Percentiles rank a stretch among this genome's conserved stretches.
phyloP scores from a whole-genome alignment of 306 rosid species.

The Cucurbita moschata region DNA sequence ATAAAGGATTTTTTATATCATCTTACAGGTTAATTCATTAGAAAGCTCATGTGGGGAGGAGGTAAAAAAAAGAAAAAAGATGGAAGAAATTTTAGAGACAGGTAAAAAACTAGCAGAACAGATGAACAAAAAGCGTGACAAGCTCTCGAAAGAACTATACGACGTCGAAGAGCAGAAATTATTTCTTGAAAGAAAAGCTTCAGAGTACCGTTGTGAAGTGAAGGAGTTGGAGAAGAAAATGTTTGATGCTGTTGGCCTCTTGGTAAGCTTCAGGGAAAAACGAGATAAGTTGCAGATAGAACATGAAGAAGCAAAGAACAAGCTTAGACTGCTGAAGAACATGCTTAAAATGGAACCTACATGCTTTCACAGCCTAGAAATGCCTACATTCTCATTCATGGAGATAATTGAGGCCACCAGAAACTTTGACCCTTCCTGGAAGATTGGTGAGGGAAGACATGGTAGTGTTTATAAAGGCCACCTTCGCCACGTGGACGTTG shows the following conservation, averaged over 20 bases:
- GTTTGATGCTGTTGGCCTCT: slow-evolving; percentile 55
- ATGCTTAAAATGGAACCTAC: slow-evolving; percentile 21
- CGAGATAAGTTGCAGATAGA: slow-evolving; percentile 52
- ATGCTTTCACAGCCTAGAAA: slow-evolving; percentile 25
- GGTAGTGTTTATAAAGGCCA: slow-evolving; percentile 79
- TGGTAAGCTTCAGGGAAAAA: slow-evolving; percentile 63
- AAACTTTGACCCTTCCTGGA: slow-evolving; percentile 81
- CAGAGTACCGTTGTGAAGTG: slow-evolving; percentile 26
- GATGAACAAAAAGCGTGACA: slow-evolving; percentile 28
- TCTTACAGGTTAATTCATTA: slow-evolving; percentile 44
- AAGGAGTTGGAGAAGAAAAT: slow-evolving; percentile 75
- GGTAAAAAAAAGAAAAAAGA: slow-evolving; percentile 34
- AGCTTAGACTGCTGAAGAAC: slow-evolving; percentile 34
- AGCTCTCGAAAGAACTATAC: slow-evolving; percentile 27
- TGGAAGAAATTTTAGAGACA: slow-evolving; percentile 35
- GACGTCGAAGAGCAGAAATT: slow-evolving; percentile 36
- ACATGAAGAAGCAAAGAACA: slow-evolving; percentile 36
- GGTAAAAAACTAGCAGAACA: slow-evolving; percentile 37
- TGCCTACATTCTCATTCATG: slow-evolving; percentile 67
- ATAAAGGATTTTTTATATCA: slow-evolving; percentile 9
- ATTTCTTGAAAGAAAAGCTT: slow-evolving; percentile 27
- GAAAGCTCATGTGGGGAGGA: slow-evolving; percentile 37
- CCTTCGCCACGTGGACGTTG: slow-evolving; percentile 69
- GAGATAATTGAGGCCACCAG: slow-evolving; percentile 79
- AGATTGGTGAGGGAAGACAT: slow-evolving; percentile 73